Percentiles rank a stretch among this genome's conserved stretches.
Conservation (phyloP, 1,284 basidiomycete genomes). For the Fomitopsis pinicola region DNA sequence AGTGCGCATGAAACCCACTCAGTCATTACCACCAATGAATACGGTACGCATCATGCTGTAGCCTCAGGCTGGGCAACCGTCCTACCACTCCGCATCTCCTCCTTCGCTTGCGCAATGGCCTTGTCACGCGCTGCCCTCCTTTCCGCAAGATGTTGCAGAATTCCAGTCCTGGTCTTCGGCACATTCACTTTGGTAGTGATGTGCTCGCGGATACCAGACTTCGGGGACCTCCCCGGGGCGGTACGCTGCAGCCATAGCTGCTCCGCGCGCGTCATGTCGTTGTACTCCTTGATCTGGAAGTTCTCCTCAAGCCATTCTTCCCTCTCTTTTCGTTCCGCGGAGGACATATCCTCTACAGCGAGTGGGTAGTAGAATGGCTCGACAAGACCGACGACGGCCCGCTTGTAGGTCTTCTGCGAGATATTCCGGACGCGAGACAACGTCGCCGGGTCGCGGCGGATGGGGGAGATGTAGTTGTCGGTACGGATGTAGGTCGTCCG, state of each 20-base stretch:
- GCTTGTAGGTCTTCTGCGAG: conserved; percentile 69
- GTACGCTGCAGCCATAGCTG: conserved; percentile 37
- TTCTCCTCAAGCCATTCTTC: conserved; percentile 57
- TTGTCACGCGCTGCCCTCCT: conserved; percentile 54
- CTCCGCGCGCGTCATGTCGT: conserved; percentile 39
- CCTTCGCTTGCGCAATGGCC: conserved; percentile 40
- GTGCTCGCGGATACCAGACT: no score
- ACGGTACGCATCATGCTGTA: neutral
- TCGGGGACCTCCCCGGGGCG: conserved; percentile 35
- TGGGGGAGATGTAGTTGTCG: conserved; percentile 74
- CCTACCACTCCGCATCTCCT: conserved; percentile 39
- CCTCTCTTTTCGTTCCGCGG: conserved; percentile 45
- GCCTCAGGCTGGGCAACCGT: neutral
- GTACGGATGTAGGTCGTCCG: conserved; percentile 91
- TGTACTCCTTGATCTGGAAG: conserved; percentile 44
- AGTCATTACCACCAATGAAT: neutral
- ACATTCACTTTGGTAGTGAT: conserved; percentile 22
- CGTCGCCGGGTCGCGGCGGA: conserved; percentile 31
- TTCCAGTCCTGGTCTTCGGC: conserved; percentile 39
- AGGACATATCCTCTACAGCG: conserved; percentile 71
- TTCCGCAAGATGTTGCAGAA: conserved; percentile 44
- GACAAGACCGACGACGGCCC: conserved; percentile 82
- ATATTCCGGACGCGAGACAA: conserved; percentile 17
- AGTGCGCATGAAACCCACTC: neutral
- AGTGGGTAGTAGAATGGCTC: conserved; percentile 91